Conservation (phyloP, 495 filamentous ascomycete genomes). For the Umbilicaria muhlenbergii region DNA sequence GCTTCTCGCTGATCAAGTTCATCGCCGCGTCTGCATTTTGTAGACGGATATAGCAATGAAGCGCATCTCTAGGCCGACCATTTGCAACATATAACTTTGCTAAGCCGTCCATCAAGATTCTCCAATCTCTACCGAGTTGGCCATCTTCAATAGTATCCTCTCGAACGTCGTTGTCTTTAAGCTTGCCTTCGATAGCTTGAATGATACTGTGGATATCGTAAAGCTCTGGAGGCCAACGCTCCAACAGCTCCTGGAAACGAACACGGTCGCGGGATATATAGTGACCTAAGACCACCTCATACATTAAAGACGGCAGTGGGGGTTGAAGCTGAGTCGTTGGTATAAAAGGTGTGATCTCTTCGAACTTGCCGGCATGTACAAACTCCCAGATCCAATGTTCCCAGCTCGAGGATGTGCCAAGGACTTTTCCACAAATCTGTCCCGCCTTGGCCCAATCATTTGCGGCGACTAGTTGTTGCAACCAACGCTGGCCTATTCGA, state of each 20-base stretch:
- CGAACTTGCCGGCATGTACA: constrained; percentile 64
- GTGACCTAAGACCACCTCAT: constrained; percentile 72
- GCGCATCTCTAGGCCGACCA: constrained; percentile 64
- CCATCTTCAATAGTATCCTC: constrained; percentile 54
- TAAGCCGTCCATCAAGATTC: constrained; percentile 63
- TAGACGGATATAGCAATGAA: constrained; percentile 75
- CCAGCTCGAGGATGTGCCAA: constrained; percentile 68
- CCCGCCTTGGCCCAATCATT: constrained; percentile 67
- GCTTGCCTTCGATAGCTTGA: constrained; percentile 53
- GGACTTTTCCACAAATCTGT: constrained; percentile 59
- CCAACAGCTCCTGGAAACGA: constrained; percentile 61
- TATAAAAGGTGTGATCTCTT: constrained; percentile 77
- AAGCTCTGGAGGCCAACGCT: constrained; percentile 70
- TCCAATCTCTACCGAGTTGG: constrained; percentile 60
- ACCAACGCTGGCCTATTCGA: constrained; percentile 81
- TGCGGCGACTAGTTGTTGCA: constrained; percentile 61
- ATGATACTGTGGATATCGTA: constrained; percentile 61
- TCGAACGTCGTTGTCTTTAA: constrained; percentile 49
- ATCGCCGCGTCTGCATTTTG: constrained; percentile 87
- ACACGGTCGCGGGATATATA: constrained; percentile 59
- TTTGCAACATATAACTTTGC: constrained; percentile 70
- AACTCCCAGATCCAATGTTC: constrained; percentile 91
- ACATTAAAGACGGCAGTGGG: constrained; percentile 65
- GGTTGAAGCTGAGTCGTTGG: constrained; percentile 60
- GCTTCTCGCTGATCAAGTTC: constrained; percentile 64